These are phyloP conservation scores for Trichoderma pleuroti DNA, from an alignment of 2,329 filamentous ascomycete species.

Conservation along the genomic window DNA sequence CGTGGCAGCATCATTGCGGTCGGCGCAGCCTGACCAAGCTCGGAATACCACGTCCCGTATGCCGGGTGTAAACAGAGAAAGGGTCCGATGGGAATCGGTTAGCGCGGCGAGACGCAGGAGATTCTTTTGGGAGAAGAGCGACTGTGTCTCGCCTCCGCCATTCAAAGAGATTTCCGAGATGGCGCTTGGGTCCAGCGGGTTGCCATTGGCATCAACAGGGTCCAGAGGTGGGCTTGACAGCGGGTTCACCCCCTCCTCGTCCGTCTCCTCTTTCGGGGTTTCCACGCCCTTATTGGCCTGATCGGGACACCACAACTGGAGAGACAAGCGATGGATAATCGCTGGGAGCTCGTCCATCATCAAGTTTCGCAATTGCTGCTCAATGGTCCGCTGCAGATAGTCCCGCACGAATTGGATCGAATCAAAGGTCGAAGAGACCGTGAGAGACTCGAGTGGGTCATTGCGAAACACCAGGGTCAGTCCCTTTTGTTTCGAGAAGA, in stretches of 20 bases:
- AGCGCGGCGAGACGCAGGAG: constrained; percentile 77
- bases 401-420: constrained; percentile 98
- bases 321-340: constrained; percentile 88
- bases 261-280: constrained; percentile 44
- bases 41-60: constrained; percentile 87
- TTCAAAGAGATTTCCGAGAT: constrained; percentile 77
- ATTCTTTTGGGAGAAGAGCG: constrained; percentile 94
- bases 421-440: constrained; percentile 98
- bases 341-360: constrained; percentile 98
- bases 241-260: constrained; percentile 70
- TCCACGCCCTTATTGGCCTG: constrained; percentile 54
- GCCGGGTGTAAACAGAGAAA: constrained; percentile 88
- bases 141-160: constrained; percentile 75
- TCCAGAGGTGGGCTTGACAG: constrained; percentile 76
- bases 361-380: constrained; percentile 82
- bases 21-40: constrained; percentile 79
- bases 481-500: constrained; percentile 96
- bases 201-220: constrained; percentile 76
- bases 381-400: constrained; percentile 93
- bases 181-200: constrained; percentile 69
- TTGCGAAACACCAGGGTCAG: constrained; percentile 96
- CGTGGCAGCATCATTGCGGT: constrained; percentile 60
- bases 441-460: constrained; percentile 94
- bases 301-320: constrained; percentile 87
- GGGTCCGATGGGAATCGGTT: constrained; percentile 81